These are phyloP conservation scores for Myriosclerotinia duriaeana DNA, from an alignment of 2,329 filamentous ascomycete species.

Conservation along the genomic window DNA sequence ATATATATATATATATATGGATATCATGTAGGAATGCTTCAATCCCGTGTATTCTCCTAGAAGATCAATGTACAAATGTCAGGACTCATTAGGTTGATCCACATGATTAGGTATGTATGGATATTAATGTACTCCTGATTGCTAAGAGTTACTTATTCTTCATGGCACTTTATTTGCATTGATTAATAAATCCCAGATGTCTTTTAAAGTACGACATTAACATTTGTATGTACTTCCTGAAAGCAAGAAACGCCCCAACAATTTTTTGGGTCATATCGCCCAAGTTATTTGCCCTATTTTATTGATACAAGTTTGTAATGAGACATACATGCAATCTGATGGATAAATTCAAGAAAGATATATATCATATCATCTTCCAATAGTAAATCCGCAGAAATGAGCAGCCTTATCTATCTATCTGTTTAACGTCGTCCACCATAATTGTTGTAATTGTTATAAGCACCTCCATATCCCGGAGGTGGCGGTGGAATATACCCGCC, in stretches of 20 bases:
- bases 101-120: not conserved
- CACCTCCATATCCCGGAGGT: slow-evolving; percentile 28
- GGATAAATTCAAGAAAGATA: not conserved
- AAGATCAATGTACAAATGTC: not conserved
- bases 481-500: slow-evolving; percentile 27
- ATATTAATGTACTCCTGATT: not conserved
- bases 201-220: not conserved
- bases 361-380: not conserved
- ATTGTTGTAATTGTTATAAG: slow-evolving; percentile 23
- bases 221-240: slow-evolving; percentile 2
- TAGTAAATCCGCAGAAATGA: not conserved
- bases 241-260: not conserved
- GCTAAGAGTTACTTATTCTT: not conserved
- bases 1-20: no score
- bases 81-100: not conserved
- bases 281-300: not conserved
- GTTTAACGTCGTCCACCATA: slow-evolving; percentile 14
- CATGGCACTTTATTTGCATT: not conserved
- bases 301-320: not conserved
- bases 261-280: not conserved
- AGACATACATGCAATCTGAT: not conserved
- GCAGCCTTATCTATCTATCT: not conserved
- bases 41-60: no score
- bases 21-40: no score
- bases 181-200: not conserved